Percentiles rank a stretch among this genome's conserved stretches.
These are phyloP conservation scores for Syzygium jambos DNA, from an alignment of 345 rosid species.

Conservation along the genomic window DNA sequence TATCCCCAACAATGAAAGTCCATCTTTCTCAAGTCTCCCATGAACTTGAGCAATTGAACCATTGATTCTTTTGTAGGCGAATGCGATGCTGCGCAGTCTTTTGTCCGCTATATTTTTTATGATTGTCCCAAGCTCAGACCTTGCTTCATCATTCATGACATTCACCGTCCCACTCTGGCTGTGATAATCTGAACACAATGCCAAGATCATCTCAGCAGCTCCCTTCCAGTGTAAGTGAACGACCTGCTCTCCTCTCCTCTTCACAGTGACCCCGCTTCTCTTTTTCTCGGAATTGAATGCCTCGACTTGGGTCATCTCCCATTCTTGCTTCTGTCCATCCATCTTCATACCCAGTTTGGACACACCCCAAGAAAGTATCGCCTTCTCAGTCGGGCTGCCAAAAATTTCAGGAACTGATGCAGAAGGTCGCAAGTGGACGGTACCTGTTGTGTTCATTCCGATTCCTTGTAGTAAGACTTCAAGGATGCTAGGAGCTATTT, in stretches of 20 bases:
- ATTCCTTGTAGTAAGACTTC: slow-evolving; percentile 51
- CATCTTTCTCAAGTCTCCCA: slow-evolving; percentile 21
- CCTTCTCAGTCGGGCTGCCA: slow-evolving; percentile 65
- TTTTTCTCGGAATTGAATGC: slow-evolving; percentile 64
- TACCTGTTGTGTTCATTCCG: slow-evolving; percentile 56
- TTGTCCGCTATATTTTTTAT: slow-evolving; percentile 59
- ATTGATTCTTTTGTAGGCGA: slow-evolving; percentile 35
- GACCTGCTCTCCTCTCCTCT: slow-evolving; percentile 19
- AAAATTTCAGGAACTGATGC: slow-evolving; percentile 30
- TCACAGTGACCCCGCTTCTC: slow-evolving; percentile 44
- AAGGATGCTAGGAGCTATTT: slow-evolving; percentile 1
- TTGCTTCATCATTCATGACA: slow-evolving; percentile 18
- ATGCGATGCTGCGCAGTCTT: slow-evolving; percentile 64
- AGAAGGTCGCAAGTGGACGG: slow-evolving; percentile 22
- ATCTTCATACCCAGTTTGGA: slow-evolving; percentile 24
- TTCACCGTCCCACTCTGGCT: slow-evolving; percentile 31
- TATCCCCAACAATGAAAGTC: slow-evolving; percentile 42
- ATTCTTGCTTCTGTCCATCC: slow-evolving; percentile 22
- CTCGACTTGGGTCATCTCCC: slow-evolving; percentile 42
- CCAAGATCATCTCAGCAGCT: slow-evolving; percentile 67
- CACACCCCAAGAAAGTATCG: slow-evolving; percentile 68
- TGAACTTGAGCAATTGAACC: not conserved
- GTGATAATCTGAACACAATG: slow-evolving; percentile 51
- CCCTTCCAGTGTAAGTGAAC: slow-evolving; percentile 70
- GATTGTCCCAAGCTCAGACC: slow-evolving; percentile 21